Evolutionary conservation across 179 eudicot species (phyloP), one percentile per base, ranked within the genome.

Genomic region (Silene coronaria): DNA sequence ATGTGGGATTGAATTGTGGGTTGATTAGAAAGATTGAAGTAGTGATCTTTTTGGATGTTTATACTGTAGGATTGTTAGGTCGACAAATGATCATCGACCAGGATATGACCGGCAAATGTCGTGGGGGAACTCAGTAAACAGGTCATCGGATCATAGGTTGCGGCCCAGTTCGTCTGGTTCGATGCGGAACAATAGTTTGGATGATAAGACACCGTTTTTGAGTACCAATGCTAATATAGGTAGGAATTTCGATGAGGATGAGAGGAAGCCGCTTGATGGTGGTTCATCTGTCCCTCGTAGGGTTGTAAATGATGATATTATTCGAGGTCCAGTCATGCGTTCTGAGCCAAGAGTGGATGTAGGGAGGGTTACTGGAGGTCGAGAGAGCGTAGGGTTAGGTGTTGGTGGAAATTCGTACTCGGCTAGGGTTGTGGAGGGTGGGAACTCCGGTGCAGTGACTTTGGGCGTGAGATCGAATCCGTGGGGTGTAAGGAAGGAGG

Each of bases 161-260:
- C 82, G 96, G 7, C 98, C 98, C 0, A 89, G 89, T 8, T 94
- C 98, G 0, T 89, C 97, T 5, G 95, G 95, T 65, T 79, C 97
- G 2, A 86, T 81, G 46, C 84, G 93, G 66, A 86, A 62, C 34
- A 55, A 5, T 71, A 71, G 36, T 81, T 86, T 88, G 67, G 93
- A 92, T 76, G 95, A 89, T 42, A 92, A 88, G 83, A 61, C 89
- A 0, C 89, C 93, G 12, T 92, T 95, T 80, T 79, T 95, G 3
- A 77, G 66, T 51, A 84, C 76, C 32, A 80, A 46, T 70, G 81
- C 72, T 8, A 84, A 79, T 48, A 95, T 95, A 77, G 99, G 96
- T 57, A 87, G 96, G 53, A 86, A 92, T 81, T 95, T 95, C 27
- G 97, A 95, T 69, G 99, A 95, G 81, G 99, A 95, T 78, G 99